phyloP scores from a whole-genome alignment of 1,284 basidiomycete species.

The Neolentinus lepideus region DNA sequence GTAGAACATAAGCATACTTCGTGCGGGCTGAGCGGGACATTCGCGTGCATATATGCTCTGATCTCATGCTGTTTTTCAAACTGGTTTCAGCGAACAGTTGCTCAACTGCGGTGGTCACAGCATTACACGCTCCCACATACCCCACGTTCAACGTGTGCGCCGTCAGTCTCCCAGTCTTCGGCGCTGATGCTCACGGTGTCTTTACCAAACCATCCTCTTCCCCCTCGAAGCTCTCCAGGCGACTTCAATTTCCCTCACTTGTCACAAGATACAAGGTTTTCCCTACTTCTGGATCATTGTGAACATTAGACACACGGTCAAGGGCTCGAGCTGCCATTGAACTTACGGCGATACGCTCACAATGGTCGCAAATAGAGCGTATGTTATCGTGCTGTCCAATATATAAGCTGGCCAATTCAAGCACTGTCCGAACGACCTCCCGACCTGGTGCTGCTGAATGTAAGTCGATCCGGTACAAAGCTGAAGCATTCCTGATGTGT shows the following conservation, averaged over 20 bases:
- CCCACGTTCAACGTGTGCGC: no score
- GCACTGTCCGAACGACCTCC: not conserved
- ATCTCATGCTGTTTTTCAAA: no score
- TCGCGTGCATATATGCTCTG: no score
- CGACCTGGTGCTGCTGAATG: not conserved
- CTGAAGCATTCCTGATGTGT: not conserved
- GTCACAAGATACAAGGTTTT: not conserved
- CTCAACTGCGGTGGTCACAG: no score
- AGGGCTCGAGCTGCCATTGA: not conserved
- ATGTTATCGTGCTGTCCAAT: not conserved
- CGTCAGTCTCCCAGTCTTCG: not conserved
- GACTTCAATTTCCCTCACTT: not conserved
- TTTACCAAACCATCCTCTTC: not conserved
- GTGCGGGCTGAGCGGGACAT: no score
- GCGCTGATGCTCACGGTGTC: not conserved
- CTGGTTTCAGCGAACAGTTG: no score
- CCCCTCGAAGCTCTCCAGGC: not conserved
- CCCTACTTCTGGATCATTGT: not conserved
- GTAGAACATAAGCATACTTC: no score
- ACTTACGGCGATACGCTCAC: not conserved
- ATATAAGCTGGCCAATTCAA: not conserved
- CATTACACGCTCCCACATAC: no score
- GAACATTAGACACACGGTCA: not conserved
- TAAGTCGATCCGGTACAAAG: not conserved
- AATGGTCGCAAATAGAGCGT: not conserved